A percentile compares a stretch with the other conserved stretches of the same genome.
These are phyloP conservation scores for Chaetomium globosum DNA, from an alignment of 2,329 filamentous ascomycete genomes.

Conservation along the genomic window DNA sequence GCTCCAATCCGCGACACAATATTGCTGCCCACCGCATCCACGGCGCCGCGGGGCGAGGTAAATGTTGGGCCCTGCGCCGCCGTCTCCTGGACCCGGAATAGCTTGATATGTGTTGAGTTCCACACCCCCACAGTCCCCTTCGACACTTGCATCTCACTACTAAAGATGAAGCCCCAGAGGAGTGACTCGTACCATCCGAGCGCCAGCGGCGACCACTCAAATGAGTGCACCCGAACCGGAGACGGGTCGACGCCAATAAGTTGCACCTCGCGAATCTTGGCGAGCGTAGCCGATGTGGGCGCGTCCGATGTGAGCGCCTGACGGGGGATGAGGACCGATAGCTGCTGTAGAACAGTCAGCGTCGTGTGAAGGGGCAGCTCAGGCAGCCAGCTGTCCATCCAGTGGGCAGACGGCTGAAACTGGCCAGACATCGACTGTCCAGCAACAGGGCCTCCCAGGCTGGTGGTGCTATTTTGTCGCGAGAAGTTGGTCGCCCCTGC, in stretches of 20 bases:
- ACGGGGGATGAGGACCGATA: constrained; percentile 60
- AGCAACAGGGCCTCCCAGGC: constrained; percentile 66
- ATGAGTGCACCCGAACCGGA: constrained; percentile 77
- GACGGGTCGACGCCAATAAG: constrained; percentile 75
- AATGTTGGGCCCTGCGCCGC: constrained; percentile 78
- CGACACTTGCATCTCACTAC: constrained; percentile 82
- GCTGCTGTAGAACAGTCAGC: constrained; percentile 72
- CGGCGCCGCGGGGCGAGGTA: constrained; percentile 82
- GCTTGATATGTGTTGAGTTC: constrained; percentile 84
- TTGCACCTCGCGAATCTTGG: constrained; percentile 61
- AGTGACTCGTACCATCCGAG: constrained; percentile 96
- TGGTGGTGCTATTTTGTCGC: constrained; percentile 85
- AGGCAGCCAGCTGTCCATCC: constrained; percentile 94
- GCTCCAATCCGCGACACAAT: constrained; percentile 84
- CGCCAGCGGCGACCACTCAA: constrained; percentile 89
- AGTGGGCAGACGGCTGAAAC: constrained; percentile 78
- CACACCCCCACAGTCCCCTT: constrained; percentile 90
- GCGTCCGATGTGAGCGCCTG: constrained; percentile 50
- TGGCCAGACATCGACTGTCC: constrained; percentile 58
- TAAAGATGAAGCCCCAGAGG: constrained; percentile 91
- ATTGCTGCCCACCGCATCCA: constrained; percentile 89
- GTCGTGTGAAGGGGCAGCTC: constrained; percentile 87
- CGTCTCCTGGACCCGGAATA: constrained; percentile 89
- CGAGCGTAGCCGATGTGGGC: constrained; percentile 52
- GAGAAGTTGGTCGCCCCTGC: constrained; percentile 81